Evolutionary conservation across 495 filamentous ascomycete genomes (phyloP).

Genomic region (Arthonia radiata): DNA sequence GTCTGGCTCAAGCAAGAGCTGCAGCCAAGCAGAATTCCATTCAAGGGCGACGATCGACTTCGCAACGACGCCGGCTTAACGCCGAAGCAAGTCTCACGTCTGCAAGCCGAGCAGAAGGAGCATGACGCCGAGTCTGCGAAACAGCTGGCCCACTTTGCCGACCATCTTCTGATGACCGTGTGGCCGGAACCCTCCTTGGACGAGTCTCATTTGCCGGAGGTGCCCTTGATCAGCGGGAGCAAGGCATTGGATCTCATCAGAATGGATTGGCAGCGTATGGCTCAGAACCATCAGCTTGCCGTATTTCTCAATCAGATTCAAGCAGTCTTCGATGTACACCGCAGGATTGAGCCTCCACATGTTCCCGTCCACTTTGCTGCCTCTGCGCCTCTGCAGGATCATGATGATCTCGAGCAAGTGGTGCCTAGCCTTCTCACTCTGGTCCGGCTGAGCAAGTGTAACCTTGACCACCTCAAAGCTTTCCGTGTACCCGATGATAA

Average conservation of each 20-base stretch:
- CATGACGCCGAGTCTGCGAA: constrained; percentile 7
- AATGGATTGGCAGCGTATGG: constrained; percentile 24
- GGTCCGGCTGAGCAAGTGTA: no score
- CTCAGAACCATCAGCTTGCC: constrained; percentile 20
- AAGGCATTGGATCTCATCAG: constrained; percentile 15
- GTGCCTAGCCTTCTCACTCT: no score
- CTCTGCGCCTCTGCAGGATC: no score
- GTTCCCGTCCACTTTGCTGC: no score
- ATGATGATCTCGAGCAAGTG: no score
- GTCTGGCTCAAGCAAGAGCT: constrained; percentile 9
- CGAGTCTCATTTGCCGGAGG: constrained; percentile 4
- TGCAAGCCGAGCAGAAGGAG: constrained; percentile 6
- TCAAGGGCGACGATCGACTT: constrained; percentile 8
- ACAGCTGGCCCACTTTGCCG: background rate
- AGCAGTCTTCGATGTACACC: constrained; percentile 14
- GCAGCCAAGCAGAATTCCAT: constrained; percentile 7
- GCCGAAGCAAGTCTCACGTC: constrained; percentile 6
- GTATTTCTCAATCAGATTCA: constrained; percentile 19
- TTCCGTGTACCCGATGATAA: no score
- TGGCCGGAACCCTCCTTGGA: constrained; percentile 7
- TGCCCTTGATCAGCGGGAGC: constrained; percentile 11
- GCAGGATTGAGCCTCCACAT: no score
- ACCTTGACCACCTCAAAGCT: no score
- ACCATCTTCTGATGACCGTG: constrained; percentile 13
- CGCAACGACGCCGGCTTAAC: constrained; percentile 5